A percentile compares a stretch with the other conserved stretches of the same genome.
phyloP scores from a whole-genome alignment of 2,329 filamentous ascomycete species.

The Botrytis aclada region DNA sequence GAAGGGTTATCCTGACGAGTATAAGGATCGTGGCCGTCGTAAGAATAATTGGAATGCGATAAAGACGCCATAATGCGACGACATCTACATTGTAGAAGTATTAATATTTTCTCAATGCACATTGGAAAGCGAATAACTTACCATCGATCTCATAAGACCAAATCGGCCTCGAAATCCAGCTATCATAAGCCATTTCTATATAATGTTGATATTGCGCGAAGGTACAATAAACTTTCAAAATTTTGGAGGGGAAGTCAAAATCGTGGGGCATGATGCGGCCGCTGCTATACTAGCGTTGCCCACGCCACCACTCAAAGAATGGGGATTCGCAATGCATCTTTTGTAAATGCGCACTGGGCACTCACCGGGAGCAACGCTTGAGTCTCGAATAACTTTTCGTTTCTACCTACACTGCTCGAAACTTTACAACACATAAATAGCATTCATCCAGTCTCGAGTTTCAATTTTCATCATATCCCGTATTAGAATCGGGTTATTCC shows the following conservation, averaged over 20 bases:
- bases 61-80: conserved; percentile 44
- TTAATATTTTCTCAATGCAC: background rate
- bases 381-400: too few relatives aligned
- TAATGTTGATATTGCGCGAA: background rate
- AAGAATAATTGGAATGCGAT: conserved; percentile 46
- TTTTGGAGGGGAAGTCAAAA: conserved; percentile 17
- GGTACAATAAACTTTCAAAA: background rate
- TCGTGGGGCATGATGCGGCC: conserved; percentile 11
- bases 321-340: background rate
- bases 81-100: conserved; percentile 26
- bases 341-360: background rate
- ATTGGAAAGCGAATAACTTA: conserved; percentile 12
- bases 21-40: conserved; percentile 40
- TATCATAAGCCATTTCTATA: conserved; percentile 7
- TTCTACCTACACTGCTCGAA: too few relatives aligned
- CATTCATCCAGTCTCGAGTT: background rate
- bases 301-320: conserved; percentile 2
- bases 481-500: background rate
- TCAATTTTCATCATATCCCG: background rate
- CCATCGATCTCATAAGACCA: conserved; percentile 26
- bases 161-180: conserved; percentile 24
- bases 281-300: background rate
- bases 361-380: background rate
- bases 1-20: conserved; percentile 37
- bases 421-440: background rate